Conservation (phyloP, 352 stramenopile genomes). For the Pythium apleroticum region DNA sequence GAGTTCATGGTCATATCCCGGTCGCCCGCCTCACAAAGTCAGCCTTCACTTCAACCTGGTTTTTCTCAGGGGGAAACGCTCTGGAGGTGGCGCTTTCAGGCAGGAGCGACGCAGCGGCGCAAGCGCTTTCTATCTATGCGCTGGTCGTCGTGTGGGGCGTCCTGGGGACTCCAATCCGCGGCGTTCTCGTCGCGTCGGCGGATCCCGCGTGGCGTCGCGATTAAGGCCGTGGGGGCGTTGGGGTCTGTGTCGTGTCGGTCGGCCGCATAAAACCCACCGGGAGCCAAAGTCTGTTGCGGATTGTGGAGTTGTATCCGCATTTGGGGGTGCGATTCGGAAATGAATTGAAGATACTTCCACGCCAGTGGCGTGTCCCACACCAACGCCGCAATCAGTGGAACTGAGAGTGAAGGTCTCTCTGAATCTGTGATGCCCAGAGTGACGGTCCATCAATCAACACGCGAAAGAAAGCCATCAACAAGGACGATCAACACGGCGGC, state of each 20-base stretch:
- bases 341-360: constrained; percentile 21
- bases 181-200: constrained; percentile 1
- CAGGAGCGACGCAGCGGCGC: not conserved
- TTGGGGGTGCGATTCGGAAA: constrained; percentile 23
- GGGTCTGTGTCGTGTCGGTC: constrained; percentile 23
- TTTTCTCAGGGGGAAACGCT: not conserved
- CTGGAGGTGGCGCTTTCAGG: not conserved
- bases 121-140: constrained; percentile 7
- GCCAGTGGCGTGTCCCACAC: constrained; percentile 25
- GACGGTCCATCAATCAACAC: not conserved
- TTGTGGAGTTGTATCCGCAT: constrained; percentile 6
- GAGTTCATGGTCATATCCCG: constrained; percentile 17
- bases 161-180: not conserved
- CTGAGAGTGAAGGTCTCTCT: constrained; percentile 12
- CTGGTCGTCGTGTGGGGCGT: not conserved
- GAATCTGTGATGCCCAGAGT: not conserved
- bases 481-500: not conserved
- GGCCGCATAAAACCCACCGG: constrained; percentile 26
- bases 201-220: not conserved
- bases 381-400: not conserved
- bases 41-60: constrained; percentile 28
- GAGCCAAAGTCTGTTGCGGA: not conserved
- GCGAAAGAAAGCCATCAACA: not conserved
- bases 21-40: constrained; percentile 2
- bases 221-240: constrained; percentile 1